phyloP scores from a whole-genome alignment of 805 yeast genomes.

The Kluyveromyces aestuarii region DNA sequence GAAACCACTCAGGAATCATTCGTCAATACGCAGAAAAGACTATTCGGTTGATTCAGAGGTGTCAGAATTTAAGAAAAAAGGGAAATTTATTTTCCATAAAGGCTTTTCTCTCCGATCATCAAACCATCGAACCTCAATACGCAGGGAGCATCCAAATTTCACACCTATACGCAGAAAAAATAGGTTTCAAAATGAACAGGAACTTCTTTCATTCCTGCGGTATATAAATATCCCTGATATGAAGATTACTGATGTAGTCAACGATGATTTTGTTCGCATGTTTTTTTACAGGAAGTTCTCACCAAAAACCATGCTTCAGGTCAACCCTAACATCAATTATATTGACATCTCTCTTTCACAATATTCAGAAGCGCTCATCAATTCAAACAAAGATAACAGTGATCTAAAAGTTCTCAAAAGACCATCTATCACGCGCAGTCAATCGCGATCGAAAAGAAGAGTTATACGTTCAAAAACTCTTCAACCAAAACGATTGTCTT shows the following conservation, averaged over 20 bases:
- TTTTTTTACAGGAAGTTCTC: slow-evolving; percentile 2
- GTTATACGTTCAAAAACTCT: slow-evolving; percentile 10
- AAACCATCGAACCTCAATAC: neutral
- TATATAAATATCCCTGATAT: slow-evolving; percentile 12
- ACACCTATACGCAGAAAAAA: neutral
- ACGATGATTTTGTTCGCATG: slow-evolving; percentile 1
- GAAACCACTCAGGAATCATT: slow-evolving; percentile 4
- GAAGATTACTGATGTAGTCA: slow-evolving; percentile 7
- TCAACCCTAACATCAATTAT: neutral
- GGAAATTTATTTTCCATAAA: slow-evolving; percentile 18
- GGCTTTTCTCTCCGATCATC: slow-evolving; percentile 14
- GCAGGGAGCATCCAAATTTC: neutral
- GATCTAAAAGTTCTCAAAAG: neutral
- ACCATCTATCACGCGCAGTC: neutral
- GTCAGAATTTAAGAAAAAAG: slow-evolving; percentile 7
- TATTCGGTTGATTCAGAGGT: slow-evolving; percentile 16
- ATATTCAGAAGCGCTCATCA: neutral
- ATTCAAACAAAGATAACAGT: neutral
- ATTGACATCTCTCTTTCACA: neutral
- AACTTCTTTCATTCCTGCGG: slow-evolving; percentile 13
- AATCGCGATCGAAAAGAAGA: neutral
- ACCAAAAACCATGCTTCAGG: neutral
- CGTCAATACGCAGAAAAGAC: slow-evolving; percentile 15
- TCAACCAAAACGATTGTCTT: slow-evolving; percentile 4
- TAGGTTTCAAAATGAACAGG: slow-evolving; percentile 10